Base-by-base conservation (phyloP, 2,329 filamentous ascomycete species). In the Aureobasidium sp. region DNA sequence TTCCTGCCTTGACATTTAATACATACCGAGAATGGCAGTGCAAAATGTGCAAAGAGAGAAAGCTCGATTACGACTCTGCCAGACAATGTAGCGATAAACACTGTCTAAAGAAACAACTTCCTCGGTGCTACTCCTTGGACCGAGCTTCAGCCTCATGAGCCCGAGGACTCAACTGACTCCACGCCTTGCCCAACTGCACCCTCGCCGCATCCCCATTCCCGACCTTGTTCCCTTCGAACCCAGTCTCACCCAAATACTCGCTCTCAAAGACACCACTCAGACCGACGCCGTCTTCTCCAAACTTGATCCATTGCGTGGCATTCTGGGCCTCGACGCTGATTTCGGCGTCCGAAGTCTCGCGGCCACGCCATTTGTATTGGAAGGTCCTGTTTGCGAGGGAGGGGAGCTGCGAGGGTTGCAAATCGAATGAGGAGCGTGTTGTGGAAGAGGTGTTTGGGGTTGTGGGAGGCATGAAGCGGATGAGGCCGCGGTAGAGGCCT, bases 311-410 rank as follows among this genome's bases (percentile, higher is more conserved):
- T 10, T 51, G 48, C 7, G 37, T 51, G 1, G 37, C 37, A 1
- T 41, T 14, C 2, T 51, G 25, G 1, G 48, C 48, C 10, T 51
- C 48, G 27, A 41, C 19, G 8, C 17, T 8, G 19, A 51, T 51
- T 11, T 17, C 37, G 7, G 16, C n/a, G 37, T 51, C 48, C 4
- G 35, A 37, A 24, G 19, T 19, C 24, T 51, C 48, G n/a, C 48
- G 30, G 4, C 48, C 48, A 1, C 48, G 35, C 48, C 48, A 51
- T 27, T 51, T 51, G 11, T 51, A 51, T 37, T 51, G 48, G 48
- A 51, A 51, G 7, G 48, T 51, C 27, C 35, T 35, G 27, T 51
- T 51, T 41, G 25, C 14, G 6, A 27, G 17, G 1, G 48, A 51
- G 5, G 48, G 48, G 1, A 51, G 48, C 24, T 51, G 48, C 2